Evolutionary conservation across 352 stramenopile species (phyloP), one percentile per base, ranked within the genome.

Genomic region (Phytophthora tubulina): DNA sequence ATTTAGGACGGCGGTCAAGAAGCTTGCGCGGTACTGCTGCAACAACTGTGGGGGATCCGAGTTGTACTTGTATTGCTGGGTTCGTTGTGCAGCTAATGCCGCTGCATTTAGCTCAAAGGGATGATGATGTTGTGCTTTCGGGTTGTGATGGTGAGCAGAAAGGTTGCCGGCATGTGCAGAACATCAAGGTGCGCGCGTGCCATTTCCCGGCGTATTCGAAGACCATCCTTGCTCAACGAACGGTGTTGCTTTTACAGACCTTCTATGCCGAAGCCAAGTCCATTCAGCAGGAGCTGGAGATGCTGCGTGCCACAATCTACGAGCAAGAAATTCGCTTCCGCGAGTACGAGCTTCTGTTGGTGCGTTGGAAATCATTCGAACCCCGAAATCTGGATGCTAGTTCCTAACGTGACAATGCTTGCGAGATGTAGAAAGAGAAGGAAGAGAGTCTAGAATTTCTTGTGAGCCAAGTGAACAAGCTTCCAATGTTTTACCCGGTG

Each of bases 31-130:
- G 6, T 91, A 88, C 46, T 84, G 78, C 64, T 92, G 82, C 65
- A 60, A 65, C 4, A 76, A 84, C 36, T 92, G 84, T 65, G 84
- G 84, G 21, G 82, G 76, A 3, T 82, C 86, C 32, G 82, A 92
- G 50, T 73, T 92, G 13, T 90, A 79, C 64, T 64, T 92, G 15
- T 92, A 89, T 17, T 92, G 82, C 72, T 92, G 84, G 84, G 82
- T 89, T 61, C 17, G 35, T 48, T 32, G 61, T 61, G 9, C n/a
- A 57, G 17, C 10, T 50, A 3, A 15, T n/a, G 15, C 51, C 36
- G 30, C 6, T 13, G 31, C 15, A 49, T 49, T 49, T 30, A 32
- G 41, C 17, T 48, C 38, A 7, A 35, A 55, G 38, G 8, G 17
- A 33, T 73, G 35, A 35, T 68, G 38, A 49, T 51, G 53, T n/a